Percentiles rank a stretch among this genome's conserved stretches.
Evolutionary conservation across 768 basidiomycete species (phyloP).

Genomic region (Termitomyces sp.): DNA sequence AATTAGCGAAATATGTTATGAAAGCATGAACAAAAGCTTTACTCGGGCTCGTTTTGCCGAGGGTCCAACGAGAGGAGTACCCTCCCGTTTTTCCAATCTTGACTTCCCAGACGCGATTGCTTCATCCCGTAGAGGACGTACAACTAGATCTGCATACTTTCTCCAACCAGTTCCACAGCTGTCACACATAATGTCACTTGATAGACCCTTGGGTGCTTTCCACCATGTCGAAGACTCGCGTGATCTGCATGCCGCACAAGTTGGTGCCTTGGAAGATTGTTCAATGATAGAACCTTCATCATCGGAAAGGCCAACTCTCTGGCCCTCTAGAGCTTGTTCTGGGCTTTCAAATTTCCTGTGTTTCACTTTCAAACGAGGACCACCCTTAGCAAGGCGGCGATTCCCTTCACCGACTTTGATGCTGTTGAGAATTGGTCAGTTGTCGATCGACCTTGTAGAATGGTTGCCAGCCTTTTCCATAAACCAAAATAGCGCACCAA

Average conservation of each 20-base stretch:
- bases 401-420: constrained; percentile 70
- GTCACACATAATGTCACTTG: constrained; percentile 78
- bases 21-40: constrained; percentile 14
- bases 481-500: constrained; percentile 81
- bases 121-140: constrained; percentile 70
- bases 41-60: constrained; percentile 45
- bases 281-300: constrained; percentile 77
- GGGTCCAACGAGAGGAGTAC: constrained; percentile 46
- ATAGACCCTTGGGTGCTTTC: constrained; percentile 88
- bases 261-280: constrained; percentile 50
- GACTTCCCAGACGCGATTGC: constrained; percentile 49
- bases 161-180: constrained; percentile 85
- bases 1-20: background rate
- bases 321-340: constrained; percentile 40
- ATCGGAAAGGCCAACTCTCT: constrained; percentile 53
- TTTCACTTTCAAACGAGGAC: constrained; percentile 32
- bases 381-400: constrained; percentile 40
- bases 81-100: constrained; percentile 61
- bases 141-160: constrained; percentile 89
- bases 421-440: constrained; percentile 32
- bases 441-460: background rate
- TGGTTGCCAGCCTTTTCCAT: constrained; percentile 72
- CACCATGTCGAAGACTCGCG: constrained; percentile 82
- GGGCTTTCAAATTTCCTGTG: constrained; percentile 33
- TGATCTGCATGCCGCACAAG: constrained; percentile 83